Evolutionary conservation across 164 flowering plant species (phyloP), one percentile per base, ranked within the genome.

Genomic region (Aristolochia contorta): DNA sequence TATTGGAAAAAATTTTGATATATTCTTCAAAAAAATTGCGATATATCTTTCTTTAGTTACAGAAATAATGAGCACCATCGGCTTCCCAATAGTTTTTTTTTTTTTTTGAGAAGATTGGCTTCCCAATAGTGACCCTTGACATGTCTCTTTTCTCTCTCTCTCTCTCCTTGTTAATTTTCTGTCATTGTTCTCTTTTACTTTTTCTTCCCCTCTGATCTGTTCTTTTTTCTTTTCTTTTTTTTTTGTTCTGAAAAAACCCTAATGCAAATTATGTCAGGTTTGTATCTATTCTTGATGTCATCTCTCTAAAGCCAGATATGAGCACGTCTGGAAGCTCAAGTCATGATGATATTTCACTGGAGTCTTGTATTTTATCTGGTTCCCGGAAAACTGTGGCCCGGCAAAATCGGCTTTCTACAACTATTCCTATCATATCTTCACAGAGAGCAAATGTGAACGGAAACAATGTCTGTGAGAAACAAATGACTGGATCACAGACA

Each of bases 211-310:
- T 37, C 12, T 37, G 43, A 37, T 37, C 7, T 8, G 12, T 10
- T 37, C 12, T 37, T 8, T 37, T 37, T 37, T 37, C 12, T 37
- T 8, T 37, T 37, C 7, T 37, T 37, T 37, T 5, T 27, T 27
- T 27, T 27, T 27, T 27, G 30, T 27, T 27, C 5, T 27, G 30
- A 27, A 27, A 37, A 37, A 37, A 4, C 10, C 7, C 1, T 8
- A 37, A 37, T 37, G 43, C 43, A 37, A 37, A 37, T 22, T 13
- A 30, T 54, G 18, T 63, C 58, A 93, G 98, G 84, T 93, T 93
- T 80, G 96, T 93, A 24, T 83, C 87, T 43, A 74, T 86, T 63
- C 64, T 93, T 66, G 98, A 93, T 71, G 97, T 80, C 51, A 74
- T 77, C 45, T 74, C 96, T 59, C 77, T 89, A 57, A 93, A 90